These are phyloP conservation scores for Pulveroboletus sp. DNA, from an alignment of 768 basidiomycete genomes.

Conservation along the genomic window DNA sequence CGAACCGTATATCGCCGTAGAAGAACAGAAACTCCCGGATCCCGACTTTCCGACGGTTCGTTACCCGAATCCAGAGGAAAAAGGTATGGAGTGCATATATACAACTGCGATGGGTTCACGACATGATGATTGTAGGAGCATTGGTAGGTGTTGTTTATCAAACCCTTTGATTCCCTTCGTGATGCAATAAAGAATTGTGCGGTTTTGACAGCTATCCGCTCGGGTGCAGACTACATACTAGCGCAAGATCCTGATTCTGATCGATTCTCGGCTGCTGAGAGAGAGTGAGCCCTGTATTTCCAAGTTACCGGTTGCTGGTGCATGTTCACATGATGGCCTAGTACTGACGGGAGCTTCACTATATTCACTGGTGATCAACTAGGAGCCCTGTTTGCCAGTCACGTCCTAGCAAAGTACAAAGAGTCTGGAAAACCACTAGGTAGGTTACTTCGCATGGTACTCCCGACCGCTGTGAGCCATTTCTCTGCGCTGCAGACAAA, in stretches of 20 bases:
- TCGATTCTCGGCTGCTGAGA: constrained; percentile 74
- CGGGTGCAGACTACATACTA: constrained; percentile 58
- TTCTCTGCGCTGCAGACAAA: constrained; percentile 41
- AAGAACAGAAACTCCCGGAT: constrained; percentile 66
- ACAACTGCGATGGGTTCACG: constrained; percentile 1
- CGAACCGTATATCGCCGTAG: constrained; percentile 53
- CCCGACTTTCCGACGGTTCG: constrained; percentile 81
- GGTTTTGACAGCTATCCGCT: constrained; percentile 51
- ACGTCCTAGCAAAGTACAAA: constrained; percentile 42
- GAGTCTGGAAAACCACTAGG: constrained; percentile 42
- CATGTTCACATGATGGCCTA: constrained; percentile 6
- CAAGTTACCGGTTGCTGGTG: not conserved
- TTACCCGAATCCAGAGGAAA: constrained; percentile 90
- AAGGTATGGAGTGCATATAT: constrained; percentile 43
- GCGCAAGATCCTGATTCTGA: constrained; percentile 92
- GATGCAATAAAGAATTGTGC: constrained; percentile 58
- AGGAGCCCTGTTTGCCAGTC: constrained; percentile 53
- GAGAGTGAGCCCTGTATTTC: constrained; percentile 37
- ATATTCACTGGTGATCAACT: constrained; percentile 84
- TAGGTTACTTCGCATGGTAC: constrained; percentile 18
- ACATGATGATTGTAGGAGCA: constrained; percentile 36
- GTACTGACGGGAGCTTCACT: constrained; percentile 50
- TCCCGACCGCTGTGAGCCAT: constrained; percentile 39
- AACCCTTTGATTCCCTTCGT: not conserved
- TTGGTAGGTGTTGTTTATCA: constrained; percentile 36